These are phyloP conservation scores for Pichia deserticola DNA, from an alignment of 805 yeast species.

Conservation along the genomic window DNA sequence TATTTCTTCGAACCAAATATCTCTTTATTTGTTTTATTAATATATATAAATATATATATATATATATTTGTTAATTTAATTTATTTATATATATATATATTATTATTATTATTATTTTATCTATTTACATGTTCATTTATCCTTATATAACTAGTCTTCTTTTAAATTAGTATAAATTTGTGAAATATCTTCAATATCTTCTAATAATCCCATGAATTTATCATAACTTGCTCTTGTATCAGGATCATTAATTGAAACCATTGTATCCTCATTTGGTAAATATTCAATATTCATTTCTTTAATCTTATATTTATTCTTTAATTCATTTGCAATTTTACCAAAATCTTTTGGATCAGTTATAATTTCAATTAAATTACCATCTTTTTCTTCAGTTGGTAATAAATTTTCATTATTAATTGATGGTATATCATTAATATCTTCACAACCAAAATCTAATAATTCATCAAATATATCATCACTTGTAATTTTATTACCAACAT, in stretches of 20 bases:
- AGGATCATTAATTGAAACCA: slow-evolving; percentile 45
- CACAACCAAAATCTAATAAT: slow-evolving; percentile 71
- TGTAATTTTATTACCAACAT: slow-evolving; percentile 21
- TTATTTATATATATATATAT: too few relatives aligned
- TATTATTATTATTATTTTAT: too few relatives aligned
- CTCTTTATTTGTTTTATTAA: too few relatives aligned
- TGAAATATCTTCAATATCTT: slow-evolving; percentile 78
- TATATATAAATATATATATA: too few relatives aligned
- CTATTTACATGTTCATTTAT: neutral
- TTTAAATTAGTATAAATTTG: slow-evolving; percentile 67
- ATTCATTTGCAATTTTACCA: slow-evolving; percentile 48
- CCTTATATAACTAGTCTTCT: neutral
- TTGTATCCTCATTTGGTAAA: slow-evolving; percentile 54
- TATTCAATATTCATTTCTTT: slow-evolving; percentile 68
- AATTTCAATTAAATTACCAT: slow-evolving; percentile 34
- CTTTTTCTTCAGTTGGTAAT: slow-evolving; percentile 14
- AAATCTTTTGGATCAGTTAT: slow-evolving; percentile 60
- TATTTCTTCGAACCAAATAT: too few relatives aligned
- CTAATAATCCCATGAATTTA: slow-evolving; percentile 54
- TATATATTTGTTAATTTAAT: too few relatives aligned
- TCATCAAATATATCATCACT: slow-evolving; percentile 69
- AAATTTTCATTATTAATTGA: slow-evolving; percentile 12
- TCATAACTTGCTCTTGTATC: slow-evolving; percentile 45
- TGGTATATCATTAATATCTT: slow-evolving; percentile 45
- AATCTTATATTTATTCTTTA: slow-evolving; percentile 52